Conservation (phyloP, 441 rosid species). For the Flueggea neowawraea region DNA sequence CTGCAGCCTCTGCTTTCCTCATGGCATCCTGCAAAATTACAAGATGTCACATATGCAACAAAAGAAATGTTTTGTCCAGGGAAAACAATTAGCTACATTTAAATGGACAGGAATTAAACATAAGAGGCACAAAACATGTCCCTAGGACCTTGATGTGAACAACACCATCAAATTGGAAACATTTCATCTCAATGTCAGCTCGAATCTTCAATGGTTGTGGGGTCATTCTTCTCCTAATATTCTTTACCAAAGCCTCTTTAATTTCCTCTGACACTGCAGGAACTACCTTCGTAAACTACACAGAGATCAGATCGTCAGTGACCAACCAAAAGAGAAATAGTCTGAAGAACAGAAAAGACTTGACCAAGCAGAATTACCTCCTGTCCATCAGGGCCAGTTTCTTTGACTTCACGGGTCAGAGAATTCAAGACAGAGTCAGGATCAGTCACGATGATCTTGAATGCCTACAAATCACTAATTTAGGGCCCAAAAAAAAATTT, state of each 20-base stretch:
- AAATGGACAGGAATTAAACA: background rate
- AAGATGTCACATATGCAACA: background rate
- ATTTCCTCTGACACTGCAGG: conserved; percentile 91
- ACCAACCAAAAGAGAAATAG: conserved; percentile 9
- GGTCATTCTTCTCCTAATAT: conserved; percentile 95
- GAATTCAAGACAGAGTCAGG: conserved; percentile 80
- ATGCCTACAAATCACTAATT: conserved; percentile 53
- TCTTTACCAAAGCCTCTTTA: conserved; percentile 80
- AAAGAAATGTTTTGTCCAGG: background rate
- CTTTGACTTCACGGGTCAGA: conserved; percentile 84
- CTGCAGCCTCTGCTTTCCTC: conserved; percentile 95
- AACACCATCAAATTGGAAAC: conserved; percentile 98
- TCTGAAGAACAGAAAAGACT: background rate
- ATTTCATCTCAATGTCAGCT: conserved; percentile 95
- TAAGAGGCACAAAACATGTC: background rate
- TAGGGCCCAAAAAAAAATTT: conserved; percentile 1
- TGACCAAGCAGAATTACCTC: conserved; percentile 49
- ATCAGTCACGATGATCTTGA: conserved; percentile 85
- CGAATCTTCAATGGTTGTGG: conserved; percentile 91
- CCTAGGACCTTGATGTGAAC: conserved; percentile 82
- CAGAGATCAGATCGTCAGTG: conserved; percentile 12
- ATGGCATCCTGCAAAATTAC: conserved; percentile 67
- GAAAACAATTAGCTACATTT: background rate
- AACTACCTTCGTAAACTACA: conserved; percentile 65
- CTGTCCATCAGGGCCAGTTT: conserved; percentile 80